Percentiles rank a stretch among this genome's conserved stretches.
These are phyloP conservation scores for Saccharomycopsis sp. DNA, from an alignment of 805 yeast species.

Conservation along the genomic window DNA sequence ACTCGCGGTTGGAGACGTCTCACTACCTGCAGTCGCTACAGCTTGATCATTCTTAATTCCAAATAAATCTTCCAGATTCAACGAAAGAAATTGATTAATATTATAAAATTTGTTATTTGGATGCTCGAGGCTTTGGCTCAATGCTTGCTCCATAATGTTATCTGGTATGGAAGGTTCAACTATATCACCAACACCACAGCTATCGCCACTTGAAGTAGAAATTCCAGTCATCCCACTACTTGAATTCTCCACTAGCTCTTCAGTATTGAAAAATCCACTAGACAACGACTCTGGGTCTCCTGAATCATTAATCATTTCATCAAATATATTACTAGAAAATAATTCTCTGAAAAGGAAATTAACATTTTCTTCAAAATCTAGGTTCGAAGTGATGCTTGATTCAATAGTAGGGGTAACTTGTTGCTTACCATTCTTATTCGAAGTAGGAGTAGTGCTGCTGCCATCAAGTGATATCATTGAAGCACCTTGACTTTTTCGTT, in stretches of 20 bases:
- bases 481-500: neutral
- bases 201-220: neutral
- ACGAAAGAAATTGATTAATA: conserved; percentile 11
- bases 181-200: neutral
- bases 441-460: neutral
- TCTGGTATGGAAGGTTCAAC: conserved; percentile 1
- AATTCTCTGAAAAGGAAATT: conserved; percentile 13
- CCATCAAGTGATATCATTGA: too few relatives aligned
- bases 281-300: neutral
- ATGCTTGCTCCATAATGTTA: neutral
- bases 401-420: neutral
- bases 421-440: neutral
- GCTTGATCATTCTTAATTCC: neutral
- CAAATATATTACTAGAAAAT: conserved; percentile 14
- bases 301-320: conserved; percentile 12
- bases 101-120: conserved; percentile 1
- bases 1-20: neutral
- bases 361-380: neutral
- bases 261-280: neutral
- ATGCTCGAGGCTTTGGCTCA: neutral
- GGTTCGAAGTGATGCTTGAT: neutral
- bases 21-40: neutral
- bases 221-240: neutral
- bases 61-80: conserved; percentile 5
- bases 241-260: neutral